Evolutionary conservation across 768 basidiomycete species (phyloP), one percentile per base, ranked within the genome.

Genomic region (Podaxis sp.): DNA sequence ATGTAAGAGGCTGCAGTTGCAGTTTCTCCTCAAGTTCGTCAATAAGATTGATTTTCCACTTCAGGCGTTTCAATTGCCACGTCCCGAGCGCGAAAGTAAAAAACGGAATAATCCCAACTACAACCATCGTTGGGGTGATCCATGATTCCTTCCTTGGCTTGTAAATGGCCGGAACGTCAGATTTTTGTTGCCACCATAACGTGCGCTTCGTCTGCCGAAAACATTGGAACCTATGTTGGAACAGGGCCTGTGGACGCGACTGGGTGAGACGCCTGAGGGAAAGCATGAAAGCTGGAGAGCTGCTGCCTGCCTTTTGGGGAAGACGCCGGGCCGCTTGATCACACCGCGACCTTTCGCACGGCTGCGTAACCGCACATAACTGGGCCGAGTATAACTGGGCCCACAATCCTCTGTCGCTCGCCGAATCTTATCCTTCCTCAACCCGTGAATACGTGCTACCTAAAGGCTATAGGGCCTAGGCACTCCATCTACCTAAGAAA

Each of bases 1-100:
- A 77, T 25, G 79, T 69, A 60, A 99, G 83, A 0, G 96, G 90
- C 36, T 84, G 85, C 15, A 90, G 80, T 65, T 89, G 82, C 38
- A 98, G 76, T 75, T 97, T 96, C 74, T 92, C 88, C 72, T 97
- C 91, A 38, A 98, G 80, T 69, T 98, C 93, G 66, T 97, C 93
- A 65, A 98, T 98, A 55, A 99, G 81, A 57, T 86, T 85, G 50
- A 96, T 79, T 75, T 99, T 99, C 97, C 97, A 99, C 72, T 92
- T 85, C 33, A 98, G 82, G 53, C 97, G 86, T 68, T 93, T 85
- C 36, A 99, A 78, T 75, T 99, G 97, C 96, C 96, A 98, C 19
- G 86, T 85, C 17, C 97, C 96, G 64, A 99, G 79, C 15, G 82
- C 90, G 66, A 95, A 94, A 0, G 94, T 94, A 71, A 97, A 88